Evolutionary conservation across 2,329 filamentous ascomycete genomes (phyloP).

Genomic region (Leptographium radiaticola): DNA sequence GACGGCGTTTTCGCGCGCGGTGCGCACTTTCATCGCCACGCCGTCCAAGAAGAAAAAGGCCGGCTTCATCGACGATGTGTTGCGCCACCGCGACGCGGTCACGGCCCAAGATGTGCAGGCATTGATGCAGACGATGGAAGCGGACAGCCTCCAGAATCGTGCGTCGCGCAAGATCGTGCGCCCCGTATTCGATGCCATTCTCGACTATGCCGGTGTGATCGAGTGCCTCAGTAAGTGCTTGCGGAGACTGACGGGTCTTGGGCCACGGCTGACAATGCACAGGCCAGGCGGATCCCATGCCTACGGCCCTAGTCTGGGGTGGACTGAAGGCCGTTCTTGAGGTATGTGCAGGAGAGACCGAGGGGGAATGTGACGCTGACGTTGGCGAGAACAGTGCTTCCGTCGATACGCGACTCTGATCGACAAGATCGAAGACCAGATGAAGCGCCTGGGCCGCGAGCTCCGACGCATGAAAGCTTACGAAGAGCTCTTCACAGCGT

Average conservation of each 20-base stretch:
- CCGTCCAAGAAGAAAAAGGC: constrained; percentile 2
- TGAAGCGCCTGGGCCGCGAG: not conserved
- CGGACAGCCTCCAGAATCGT: not conserved
- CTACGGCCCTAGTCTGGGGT: not conserved
- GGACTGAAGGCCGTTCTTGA: not conserved
- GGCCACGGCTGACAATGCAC: not conserved
- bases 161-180: not conserved
- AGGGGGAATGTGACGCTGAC: not conserved
- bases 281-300: constrained; percentile 2
- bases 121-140: not conserved
- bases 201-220: not conserved
- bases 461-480: not conserved
- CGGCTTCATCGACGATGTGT: constrained; percentile 1
- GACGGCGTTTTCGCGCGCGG: not conserved
- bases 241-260: not conserved
- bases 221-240: not conserved
- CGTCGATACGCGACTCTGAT: not conserved
- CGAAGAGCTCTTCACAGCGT: not conserved
- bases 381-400: constrained; percentile 1
- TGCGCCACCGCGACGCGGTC: not conserved
- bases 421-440: not conserved
- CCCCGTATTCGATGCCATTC: not conserved
- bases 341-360: not conserved
- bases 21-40: not conserved
- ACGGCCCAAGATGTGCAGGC: not conserved